Evolutionary conservation across 305 asterid genomes (phyloP).

Genomic region (Nicotiana rustica): DNA sequence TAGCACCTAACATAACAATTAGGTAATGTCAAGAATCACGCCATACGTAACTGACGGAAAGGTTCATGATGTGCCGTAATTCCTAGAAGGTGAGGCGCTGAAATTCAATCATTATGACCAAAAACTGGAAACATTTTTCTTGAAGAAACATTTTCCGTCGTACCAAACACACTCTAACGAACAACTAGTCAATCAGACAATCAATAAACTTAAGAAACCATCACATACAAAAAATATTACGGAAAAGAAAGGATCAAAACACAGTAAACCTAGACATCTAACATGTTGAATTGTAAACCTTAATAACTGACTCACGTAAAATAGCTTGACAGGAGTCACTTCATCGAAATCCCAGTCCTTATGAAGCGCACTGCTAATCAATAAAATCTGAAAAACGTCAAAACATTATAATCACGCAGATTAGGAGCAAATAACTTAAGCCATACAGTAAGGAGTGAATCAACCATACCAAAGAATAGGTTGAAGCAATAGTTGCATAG

Average conservation of each 20-base stretch:
- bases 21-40: not conserved
- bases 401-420: conserved; percentile 19
- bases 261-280: not conserved
- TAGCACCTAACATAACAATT: not conserved
- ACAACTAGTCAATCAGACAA: not conserved
- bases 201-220: not conserved
- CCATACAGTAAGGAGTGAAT: conserved; percentile 12
- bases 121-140: not conserved
- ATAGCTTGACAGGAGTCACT: conserved; percentile 47
- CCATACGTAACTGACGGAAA: not conserved
- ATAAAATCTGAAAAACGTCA: conserved; percentile 55
- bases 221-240: not conserved
- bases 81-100: not conserved
- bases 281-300: not conserved
- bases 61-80: not conserved
- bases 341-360: conserved; percentile 53
- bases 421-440: not conserved
- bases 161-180: not conserved
- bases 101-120: not conserved
- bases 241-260: not conserved
- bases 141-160: not conserved
- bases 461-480: conserved; percentile 70
- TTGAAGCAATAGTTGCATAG: conserved; percentile 70
- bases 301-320: conserved; percentile 64
- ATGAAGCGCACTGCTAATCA: conserved; percentile 48